Conservation (phyloP, 1,139 yeast species). For the Candida frijolesensis region DNA sequence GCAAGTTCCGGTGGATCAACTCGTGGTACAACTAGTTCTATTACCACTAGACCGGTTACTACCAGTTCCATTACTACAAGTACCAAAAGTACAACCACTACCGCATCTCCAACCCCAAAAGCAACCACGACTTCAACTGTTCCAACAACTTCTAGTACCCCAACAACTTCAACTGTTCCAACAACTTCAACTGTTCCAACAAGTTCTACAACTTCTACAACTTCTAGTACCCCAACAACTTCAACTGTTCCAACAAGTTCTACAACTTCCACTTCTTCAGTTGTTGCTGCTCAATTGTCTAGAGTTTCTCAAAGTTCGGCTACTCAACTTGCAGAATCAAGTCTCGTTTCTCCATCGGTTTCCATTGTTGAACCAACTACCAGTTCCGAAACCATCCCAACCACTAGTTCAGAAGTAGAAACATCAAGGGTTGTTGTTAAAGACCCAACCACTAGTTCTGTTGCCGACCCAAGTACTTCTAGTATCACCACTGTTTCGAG, state of each 20-base stretch:
- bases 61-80: conserved; percentile 11
- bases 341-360: no score
- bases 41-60: conserved; percentile 6
- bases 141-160: conserved; percentile 8
- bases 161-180: conserved; percentile 13
- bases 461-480: conserved; percentile 12
- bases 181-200: conserved; percentile 11
- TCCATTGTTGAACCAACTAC: neutral
- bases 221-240: conserved; percentile 9
- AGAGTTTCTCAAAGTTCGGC: no score
- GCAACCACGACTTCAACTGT: conserved; percentile 13
- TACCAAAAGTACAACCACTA: conserved; percentile 13
- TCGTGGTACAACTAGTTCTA: conserved; percentile 11
- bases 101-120: conserved; percentile 12
- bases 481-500: conserved; percentile 9
- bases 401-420: conserved; percentile 8
- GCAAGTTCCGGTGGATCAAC: conserved; percentile 10
- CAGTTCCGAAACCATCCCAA: neutral
- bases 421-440: neutral
- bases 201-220: conserved; percentile 11
- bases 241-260: conserved; percentile 8
- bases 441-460: conserved; percentile 5
- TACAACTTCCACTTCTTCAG: conserved; percentile 1
- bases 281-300: neutral
- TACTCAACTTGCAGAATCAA: no score